Evolutionary conservation across 31 red algal genomes (phyloP).

Genomic region (Odonthalia washingtoniensis): DNA sequence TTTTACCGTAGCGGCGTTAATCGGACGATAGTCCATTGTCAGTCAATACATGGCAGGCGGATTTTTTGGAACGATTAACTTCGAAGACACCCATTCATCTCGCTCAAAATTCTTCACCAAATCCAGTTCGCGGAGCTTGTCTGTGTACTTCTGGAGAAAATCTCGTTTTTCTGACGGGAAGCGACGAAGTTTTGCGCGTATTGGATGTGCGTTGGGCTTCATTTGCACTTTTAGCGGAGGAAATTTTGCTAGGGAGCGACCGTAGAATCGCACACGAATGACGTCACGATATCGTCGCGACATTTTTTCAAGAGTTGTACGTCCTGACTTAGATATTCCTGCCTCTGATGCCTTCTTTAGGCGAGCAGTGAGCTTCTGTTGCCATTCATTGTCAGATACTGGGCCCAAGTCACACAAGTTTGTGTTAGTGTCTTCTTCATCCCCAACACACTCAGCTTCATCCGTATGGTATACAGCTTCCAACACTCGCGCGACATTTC

Average conservation of each 20-base stretch:
- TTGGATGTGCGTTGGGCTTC: not conserved
- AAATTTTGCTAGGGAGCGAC: not conserved
- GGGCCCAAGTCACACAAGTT: not conserved
- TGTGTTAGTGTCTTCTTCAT: not conserved
- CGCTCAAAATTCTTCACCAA: not conserved
- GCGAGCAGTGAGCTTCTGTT: not conserved
- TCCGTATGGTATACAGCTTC: not conserved
- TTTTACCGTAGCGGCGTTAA: not conserved
- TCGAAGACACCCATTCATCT: slow-evolving; percentile 4
- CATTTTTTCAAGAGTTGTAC: not conserved
- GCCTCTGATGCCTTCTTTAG: not conserved
- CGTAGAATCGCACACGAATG: not conserved
- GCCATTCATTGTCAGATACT: not conserved
- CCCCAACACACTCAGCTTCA: not conserved
- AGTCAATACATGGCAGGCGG: not conserved
- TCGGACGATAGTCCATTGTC: not conserved
- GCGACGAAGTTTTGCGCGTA: not conserved
- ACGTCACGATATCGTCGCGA: not conserved
- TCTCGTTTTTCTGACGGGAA: not conserved
- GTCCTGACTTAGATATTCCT: not conserved
- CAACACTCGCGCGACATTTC: not conserved
- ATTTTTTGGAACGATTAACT: slow-evolving; percentile 13
- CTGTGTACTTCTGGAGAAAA: not conserved
- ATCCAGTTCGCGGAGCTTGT: not conserved
- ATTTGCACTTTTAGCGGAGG: not conserved